Evolutionary conservation across 495 filamentous ascomycete species (phyloP).

Genomic region (Chaetomium cochliodes): DNA sequence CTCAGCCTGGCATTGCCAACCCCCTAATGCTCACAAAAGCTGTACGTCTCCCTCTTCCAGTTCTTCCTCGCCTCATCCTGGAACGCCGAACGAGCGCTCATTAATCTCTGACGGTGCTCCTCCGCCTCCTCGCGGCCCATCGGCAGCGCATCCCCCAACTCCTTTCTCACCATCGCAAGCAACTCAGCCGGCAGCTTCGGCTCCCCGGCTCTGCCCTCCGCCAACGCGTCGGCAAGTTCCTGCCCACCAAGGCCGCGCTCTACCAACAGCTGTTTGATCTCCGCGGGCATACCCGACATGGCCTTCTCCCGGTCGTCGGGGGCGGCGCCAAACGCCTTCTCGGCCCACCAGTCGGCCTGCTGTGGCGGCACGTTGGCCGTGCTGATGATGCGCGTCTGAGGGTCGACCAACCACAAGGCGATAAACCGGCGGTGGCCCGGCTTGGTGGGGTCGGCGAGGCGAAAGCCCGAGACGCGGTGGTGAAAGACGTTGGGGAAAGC

Average conservation of each 20-base stretch:
- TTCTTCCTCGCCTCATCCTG: background rate
- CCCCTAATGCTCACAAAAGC: slow-evolving; percentile 18
- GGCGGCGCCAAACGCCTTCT: slow-evolving; percentile 24
- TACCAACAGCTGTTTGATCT: slow-evolving; percentile 34
- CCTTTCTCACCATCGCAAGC: slow-evolving; percentile 38
- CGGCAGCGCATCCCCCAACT: slow-evolving; percentile 21
- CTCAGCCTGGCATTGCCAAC: no score
- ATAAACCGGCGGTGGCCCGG: slow-evolving; percentile 57
- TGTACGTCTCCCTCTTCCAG: slow-evolving; percentile 6
- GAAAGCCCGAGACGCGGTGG: slow-evolving; percentile 53
- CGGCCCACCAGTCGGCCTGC: slow-evolving; percentile 43
- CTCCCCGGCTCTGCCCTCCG: slow-evolving; percentile 2
- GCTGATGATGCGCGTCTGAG: slow-evolving; percentile 47
- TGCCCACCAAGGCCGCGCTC: slow-evolving; percentile 35
- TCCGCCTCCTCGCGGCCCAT: slow-evolving; percentile 50
- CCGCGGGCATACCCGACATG: slow-evolving; percentile 20
- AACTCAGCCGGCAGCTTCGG: slow-evolving; percentile 42
- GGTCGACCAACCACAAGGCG: slow-evolving; percentile 58
- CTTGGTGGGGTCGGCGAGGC: slow-evolving; percentile 47
- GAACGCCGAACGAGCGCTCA: slow-evolving; percentile 26
- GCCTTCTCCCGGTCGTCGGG: background rate
- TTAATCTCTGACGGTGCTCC: slow-evolving; percentile 47
- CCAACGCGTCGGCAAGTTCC: slow-evolving; percentile 26
- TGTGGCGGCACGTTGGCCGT: slow-evolving; percentile 60
- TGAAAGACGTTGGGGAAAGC: slow-evolving; percentile 51